Evolutionary conservation across 768 basidiomycete species (phyloP), one percentile per base, ranked within the genome.

Genomic region (Boletus tylopilopsis): DNA sequence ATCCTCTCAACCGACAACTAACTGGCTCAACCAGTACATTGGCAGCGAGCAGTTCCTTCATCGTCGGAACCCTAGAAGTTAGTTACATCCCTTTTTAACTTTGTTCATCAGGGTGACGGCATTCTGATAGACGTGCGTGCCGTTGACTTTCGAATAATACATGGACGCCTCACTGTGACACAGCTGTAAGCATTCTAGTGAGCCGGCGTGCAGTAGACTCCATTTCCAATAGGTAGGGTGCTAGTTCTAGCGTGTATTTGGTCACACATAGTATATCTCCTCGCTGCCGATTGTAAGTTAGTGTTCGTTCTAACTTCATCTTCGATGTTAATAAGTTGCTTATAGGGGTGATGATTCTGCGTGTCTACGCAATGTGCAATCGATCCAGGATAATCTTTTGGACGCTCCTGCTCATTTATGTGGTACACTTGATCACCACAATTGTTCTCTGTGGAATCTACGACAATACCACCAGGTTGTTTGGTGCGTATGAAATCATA

Each of bases 311-410:
- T 32, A 5, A 8, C 15, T 5, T 2, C 15, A 10, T 12, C 10
- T 34, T 32, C 15, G 2, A 6, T 11, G n/a, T 7, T 42, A 15
- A 5, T 27, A 9, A 42, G 16, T 11, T 41, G 5, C 6, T 27
- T 18, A 18, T 15, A 49, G 47, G 41, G 6, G 13, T 49, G 4
- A 49, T 49, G 47, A 29, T 49, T 49, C 19, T 49, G 6, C 47
- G 47, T 42, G 47, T 49, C 10, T 49, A 35, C 15, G 47, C 40
- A 22, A 49, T 49, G 40, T 49, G 32, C 23, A 22, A 29, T 27
- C 23, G 6, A 22, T 49, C 24, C 32, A 34, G 1, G 0, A 22
- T 1, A 5, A 35, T 49, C n/a, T 7, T 49, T 0, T 25, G 2
- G 1, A 21, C 24, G 6, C 40, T 49, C 33, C n/a, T 49, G 13